Base-by-base conservation (phyloP, 805 yeast species). In the Aciculoconidium aculeatum region DNA sequence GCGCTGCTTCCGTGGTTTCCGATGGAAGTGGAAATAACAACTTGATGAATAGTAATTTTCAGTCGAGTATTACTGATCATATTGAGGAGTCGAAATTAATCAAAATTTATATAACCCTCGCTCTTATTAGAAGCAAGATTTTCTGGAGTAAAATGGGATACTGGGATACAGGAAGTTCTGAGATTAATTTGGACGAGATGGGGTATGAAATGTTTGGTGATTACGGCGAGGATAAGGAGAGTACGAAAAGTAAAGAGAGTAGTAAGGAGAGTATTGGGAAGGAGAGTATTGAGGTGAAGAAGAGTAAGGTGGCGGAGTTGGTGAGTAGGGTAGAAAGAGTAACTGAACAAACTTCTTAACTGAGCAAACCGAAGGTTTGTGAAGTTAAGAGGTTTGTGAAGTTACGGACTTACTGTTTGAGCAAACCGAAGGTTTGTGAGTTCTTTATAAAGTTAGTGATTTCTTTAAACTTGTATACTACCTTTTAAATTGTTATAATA, bases 141-240 rank as follows among this genome's bases (percentile, higher is more conserved):
- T 84, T 80, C 56, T 90, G 94, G 90, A 67, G 94, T 6, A 76
- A 85, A 39, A 53, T 80, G 13, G 96, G 96, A 5, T 67, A 77
- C 17, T 82, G 90, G 88, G 83, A 79, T 34, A 51, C 65, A 21
- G 61, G 55, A 5, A 39, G 58, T 8, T 47, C 50, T 28, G 51
- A 50, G 32, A 17, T 31, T 11, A 31, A 27, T 11, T 15, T 41
- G 25, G 44, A 39, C 22, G 43, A 36, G 18, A 28, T 41, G 11
- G 34, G 32, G 5, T 31, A 34, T 20, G 43, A 35, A 13, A 27
- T 26, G 19, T 39, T 41, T 27, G 28, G 16, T 6, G 27, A 12
- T 24, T 7, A 7, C 12, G 11, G 11, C 10, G 11, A 21, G 11
- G 23, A 21, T 7, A 7, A n/a, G 15, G 25, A 11, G 15, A 11